Base-by-base conservation (phyloP, 1,284 basidiomycete species). In the Coniferiporia sulphurascens region DNA sequence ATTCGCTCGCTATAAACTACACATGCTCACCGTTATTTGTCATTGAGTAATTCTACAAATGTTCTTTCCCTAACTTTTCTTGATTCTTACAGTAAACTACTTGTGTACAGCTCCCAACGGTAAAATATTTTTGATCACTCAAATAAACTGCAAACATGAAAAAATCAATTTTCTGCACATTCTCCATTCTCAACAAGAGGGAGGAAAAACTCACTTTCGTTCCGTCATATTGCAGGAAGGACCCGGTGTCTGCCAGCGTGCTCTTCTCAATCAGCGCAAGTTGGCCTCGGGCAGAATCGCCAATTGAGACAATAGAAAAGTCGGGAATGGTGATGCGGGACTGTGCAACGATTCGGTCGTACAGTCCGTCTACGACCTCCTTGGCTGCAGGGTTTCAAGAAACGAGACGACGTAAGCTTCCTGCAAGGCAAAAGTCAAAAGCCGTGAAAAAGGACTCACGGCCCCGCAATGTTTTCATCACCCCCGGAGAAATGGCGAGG, bases 401-500 rank as follows among this genome's bases (percentile, higher is more conserved):
- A 27, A 27, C 27, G 27, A 27, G 27, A 5, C 5, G 27, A 3
- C 27, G 27, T 27, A 27, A 27, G 27, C 5, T 27, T 5, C 2
- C 27, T 27, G 27, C 27, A 27, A 50, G 17, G 41, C 12, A 46
- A 44, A 34, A n/a, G 44, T 45, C 19, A 46, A 15, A 15, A n/a
- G n/a, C n/a, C n/a, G n/a, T n/a, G n/a, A n/a, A 27, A 21, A 17
- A 27, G 19, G 57, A 55, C 10, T 57, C 27, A 61, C 55, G 50
- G 6, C 55, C 54, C 7, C 32, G 41, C 38, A 61, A 46, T 1
- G 65, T 68, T 54, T 66, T 60, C 13, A 69, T 65, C 41, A 65
- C 48, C 19, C 68, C 68, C 12, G 68, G 68, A 34, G 60, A 48
- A 35, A 68, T 55, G 6, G 63, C 58, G 12, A 67, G 19, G 51